phyloP scores from a whole-genome alignment of 2,329 filamentous ascomycete genomes.

The Penicillium sp. region DNA sequence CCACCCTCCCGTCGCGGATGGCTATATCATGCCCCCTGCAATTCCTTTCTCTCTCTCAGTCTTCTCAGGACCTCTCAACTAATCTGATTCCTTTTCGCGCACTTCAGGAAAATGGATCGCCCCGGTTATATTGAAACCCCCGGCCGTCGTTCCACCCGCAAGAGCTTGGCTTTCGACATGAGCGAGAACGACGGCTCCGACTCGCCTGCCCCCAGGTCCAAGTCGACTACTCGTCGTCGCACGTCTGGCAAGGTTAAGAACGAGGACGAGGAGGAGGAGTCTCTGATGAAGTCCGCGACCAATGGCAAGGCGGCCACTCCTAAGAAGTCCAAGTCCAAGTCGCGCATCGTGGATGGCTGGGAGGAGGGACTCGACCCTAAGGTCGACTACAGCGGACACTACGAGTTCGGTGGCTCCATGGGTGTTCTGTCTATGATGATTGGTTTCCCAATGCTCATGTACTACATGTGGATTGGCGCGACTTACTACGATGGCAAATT shows the following conservation, averaged over 20 bases:
- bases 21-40: conserved; percentile 14
- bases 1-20: not conserved
- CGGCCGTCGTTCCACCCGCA: conserved; percentile 45
- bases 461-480: conserved; percentile 98
- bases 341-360: conserved; percentile 42
- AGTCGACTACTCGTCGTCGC: conserved; percentile 32
- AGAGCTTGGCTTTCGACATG: conserved; percentile 38
- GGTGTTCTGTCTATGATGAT: conserved; percentile 85
- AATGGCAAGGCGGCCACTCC: conserved; percentile 25
- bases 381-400: conserved; percentile 51
- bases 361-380: conserved; percentile 43
- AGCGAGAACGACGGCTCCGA: conserved; percentile 31
- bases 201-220: conserved; percentile 25
- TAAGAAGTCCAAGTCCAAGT: conserved; percentile 18
- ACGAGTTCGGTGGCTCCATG: conserved; percentile 84
- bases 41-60: conserved; percentile 1
- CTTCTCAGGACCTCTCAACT: conserved; percentile 2
- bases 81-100: conserved; percentile 7
- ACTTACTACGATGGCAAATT: conserved; percentile 87
- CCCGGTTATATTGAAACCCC: conserved; percentile 55
- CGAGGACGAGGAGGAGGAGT: conserved; percentile 29
- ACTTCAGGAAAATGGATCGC: conserved; percentile 51
- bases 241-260: conserved; percentile 28
- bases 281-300: conserved; percentile 18
- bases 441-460: conserved; percentile 92